phyloP scores from a whole-genome alignment of 225 moss, liverwort and hornwort species.

The Pleurozium schreberi region DNA sequence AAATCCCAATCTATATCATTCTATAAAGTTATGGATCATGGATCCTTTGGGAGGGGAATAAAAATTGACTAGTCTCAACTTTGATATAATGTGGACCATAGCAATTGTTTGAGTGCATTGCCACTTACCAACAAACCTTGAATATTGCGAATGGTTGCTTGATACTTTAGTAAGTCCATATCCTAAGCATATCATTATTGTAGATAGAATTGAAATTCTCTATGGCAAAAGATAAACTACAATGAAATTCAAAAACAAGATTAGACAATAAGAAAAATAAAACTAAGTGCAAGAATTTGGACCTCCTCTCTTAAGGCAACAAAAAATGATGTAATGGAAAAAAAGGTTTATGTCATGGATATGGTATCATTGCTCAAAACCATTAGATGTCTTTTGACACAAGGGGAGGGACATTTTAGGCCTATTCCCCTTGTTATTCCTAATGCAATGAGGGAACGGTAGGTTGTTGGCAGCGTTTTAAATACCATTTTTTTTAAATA shows the following conservation, averaged over 20 bases:
- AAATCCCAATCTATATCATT: neutral
- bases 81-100: neutral
- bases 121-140: neutral
- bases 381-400: too few species aligned
- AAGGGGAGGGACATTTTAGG: too few species aligned
- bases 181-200: neutral
- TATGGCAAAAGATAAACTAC: neutral
- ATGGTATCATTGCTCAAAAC: neutral
- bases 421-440: too few species aligned
- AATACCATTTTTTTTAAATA: too few species aligned
- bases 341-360: neutral
- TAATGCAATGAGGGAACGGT: too few species aligned
- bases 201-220: neutral
- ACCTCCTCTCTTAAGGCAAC: neutral
- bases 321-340: neutral
- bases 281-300: neutral
- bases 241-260: neutral
- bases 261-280: neutral
- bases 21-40: neutral
- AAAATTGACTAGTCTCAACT: neutral
- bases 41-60: neutral
- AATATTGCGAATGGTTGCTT: neutral
- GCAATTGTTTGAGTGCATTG: rapidly evolving
- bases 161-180: neutral
- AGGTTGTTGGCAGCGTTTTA: too few species aligned